phyloP scores from a whole-genome alignment of 495 filamentous ascomycete genomes.

The Jackrogersella multiformis region DNA sequence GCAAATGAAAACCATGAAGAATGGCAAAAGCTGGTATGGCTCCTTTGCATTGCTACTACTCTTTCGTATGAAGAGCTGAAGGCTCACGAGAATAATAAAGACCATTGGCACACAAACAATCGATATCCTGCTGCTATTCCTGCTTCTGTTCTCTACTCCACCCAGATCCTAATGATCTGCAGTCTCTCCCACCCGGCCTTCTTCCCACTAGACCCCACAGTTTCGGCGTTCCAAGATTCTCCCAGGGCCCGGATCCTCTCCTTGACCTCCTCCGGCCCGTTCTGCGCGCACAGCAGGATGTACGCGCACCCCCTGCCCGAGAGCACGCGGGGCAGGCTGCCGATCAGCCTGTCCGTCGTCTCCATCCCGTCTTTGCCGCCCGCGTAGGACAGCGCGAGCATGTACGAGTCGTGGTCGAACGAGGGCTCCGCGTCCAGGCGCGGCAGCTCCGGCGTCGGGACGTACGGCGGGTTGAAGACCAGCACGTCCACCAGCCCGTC shows the following conservation, averaged over 20 bases:
- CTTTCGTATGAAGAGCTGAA: constrained; percentile 30
- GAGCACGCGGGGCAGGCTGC: constrained; percentile 69
- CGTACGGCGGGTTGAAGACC: constrained; percentile 97
- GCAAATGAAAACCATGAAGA: constrained; percentile 38
- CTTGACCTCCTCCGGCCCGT: constrained; percentile 79
- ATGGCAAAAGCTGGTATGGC: constrained; percentile 41
- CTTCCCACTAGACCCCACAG: constrained; percentile 84
- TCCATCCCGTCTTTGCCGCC: constrained; percentile 94
- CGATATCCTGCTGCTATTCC: too few species aligned
- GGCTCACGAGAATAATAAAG: constrained; percentile 38
- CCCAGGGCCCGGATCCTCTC: constrained; percentile 66
- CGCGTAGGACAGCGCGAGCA: constrained; percentile 87
- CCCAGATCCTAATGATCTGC: constrained; percentile 81
- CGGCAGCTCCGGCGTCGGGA: constrained; percentile 69
- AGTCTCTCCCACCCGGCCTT: constrained; percentile 92
- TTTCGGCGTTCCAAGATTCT: constrained; percentile 73
- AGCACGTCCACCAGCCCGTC: constrained; percentile 75
- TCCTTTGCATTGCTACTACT: constrained; percentile 33
- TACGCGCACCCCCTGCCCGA: constrained; percentile 81
- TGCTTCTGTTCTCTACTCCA: constrained; percentile 17
- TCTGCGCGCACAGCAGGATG: constrained; percentile 87
- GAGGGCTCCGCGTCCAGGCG: constrained; percentile 34
- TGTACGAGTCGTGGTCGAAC: constrained; percentile 77
- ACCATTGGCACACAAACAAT: constrained; percentile 20
- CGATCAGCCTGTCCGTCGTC: constrained; percentile 80